Percentiles rank a stretch among this genome's conserved stretches.
These are phyloP conservation scores for Paradendryphiella salina DNA, from an alignment of 2,329 filamentous ascomycete genomes.

Conservation along the genomic window DNA sequence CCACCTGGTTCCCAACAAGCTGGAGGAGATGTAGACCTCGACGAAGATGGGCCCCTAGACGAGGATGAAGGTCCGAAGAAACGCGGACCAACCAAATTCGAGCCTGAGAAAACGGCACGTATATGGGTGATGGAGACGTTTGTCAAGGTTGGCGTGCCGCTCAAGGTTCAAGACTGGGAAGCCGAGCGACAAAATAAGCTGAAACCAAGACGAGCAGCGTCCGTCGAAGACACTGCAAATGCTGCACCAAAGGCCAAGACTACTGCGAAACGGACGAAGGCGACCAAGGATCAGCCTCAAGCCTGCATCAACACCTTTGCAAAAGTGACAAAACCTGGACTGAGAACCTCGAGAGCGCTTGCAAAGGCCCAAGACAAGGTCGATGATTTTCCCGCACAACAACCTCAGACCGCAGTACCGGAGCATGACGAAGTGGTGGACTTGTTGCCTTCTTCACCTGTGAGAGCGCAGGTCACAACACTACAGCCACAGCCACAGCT, in stretches of 20 bases:
- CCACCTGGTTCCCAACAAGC: constrained; percentile 22
- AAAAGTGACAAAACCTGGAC: constrained; percentile 44
- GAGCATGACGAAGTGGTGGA: constrained; percentile 24
- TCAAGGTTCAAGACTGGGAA: constrained; percentile 68
- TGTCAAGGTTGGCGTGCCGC: constrained; percentile 65
- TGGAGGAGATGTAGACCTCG: constrained; percentile 31
- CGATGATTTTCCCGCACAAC: background rate
- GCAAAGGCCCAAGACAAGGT: constrained; percentile 26
- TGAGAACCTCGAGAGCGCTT: constrained; percentile 21
- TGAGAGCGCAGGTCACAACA: constrained; percentile 3
- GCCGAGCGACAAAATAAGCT: constrained; percentile 32
- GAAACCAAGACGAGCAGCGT: constrained; percentile 29
- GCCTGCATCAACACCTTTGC: constrained; percentile 36
- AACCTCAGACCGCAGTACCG: constrained; percentile 3
- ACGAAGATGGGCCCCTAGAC: constrained; percentile 38
- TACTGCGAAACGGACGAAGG: constrained; percentile 30
- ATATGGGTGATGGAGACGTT: constrained; percentile 70
- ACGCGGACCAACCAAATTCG: constrained; percentile 57
- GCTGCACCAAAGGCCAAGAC: constrained; percentile 25
- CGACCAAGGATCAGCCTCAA: constrained; percentile 23
- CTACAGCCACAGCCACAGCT: background rate
- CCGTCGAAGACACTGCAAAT: constrained; percentile 26
- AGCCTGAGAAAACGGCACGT: constrained; percentile 67
- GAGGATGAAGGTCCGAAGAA: constrained; percentile 50
- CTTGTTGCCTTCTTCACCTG: constrained; percentile 39